Evolutionary conservation across 2,329 filamentous ascomycete genomes (phyloP).

Genomic region (Epicoccum sorghinum): DNA sequence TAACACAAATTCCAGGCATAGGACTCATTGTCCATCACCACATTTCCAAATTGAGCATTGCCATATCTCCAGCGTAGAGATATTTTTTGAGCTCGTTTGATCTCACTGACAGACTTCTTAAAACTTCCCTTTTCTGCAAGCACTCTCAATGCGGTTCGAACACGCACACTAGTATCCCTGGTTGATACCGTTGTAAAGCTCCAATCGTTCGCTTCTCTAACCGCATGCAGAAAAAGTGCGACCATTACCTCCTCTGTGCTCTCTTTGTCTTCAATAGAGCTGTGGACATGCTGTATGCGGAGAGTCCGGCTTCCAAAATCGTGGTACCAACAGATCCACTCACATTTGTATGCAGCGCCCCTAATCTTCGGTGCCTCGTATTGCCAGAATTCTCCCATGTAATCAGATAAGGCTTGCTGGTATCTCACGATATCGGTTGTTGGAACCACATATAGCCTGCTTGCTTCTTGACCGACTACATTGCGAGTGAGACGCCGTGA

Average conservation of each 20-base stretch:
- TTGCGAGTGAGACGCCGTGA: not conserved
- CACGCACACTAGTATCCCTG: not conserved
- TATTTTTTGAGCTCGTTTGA: not conserved
- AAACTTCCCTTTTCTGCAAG: not conserved
- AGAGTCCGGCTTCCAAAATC: slow-evolving; percentile 7
- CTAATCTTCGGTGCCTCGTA: not conserved
- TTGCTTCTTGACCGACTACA: not conserved
- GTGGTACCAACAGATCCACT: slow-evolving; percentile 11
- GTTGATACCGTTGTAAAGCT: slow-evolving; percentile 3
- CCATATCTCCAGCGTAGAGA: not conserved
- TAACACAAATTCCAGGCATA: slow-evolving; percentile 1
- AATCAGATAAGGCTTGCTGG: slow-evolving; percentile 11
- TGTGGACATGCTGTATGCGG: slow-evolving; percentile 5
- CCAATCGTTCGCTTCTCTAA: slow-evolving; percentile 10
- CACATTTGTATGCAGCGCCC: slow-evolving; percentile 1
- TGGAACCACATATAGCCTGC: not conserved
- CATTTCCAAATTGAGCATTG: not conserved
- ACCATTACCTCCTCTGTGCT: not conserved
- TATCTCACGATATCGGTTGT: slow-evolving; percentile 2
- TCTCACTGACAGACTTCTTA: not conserved
- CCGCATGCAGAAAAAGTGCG: not conserved
- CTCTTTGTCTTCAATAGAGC: not conserved
- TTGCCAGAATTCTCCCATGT: slow-evolving; percentile 1
- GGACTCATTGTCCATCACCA: not conserved
- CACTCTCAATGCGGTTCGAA: not conserved